Conservation (phyloP, 2,329 filamentous ascomycete genomes). For the Penicillium sp. region DNA sequence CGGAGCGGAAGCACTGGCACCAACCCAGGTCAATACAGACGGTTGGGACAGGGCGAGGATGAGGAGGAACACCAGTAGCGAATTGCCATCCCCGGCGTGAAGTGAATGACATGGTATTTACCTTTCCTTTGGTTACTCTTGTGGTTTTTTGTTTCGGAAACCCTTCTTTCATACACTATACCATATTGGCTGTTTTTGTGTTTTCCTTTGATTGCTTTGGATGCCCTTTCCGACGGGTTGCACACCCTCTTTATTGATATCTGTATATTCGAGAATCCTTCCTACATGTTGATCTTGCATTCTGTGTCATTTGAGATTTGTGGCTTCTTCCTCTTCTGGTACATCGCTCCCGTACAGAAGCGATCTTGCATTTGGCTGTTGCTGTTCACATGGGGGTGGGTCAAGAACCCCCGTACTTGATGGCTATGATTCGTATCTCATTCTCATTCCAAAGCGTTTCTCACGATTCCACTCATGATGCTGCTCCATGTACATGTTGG, state of each 20-base stretch:
- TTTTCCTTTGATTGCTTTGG: background rate
- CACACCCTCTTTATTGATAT: background rate
- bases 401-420: background rate
- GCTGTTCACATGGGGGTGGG: background rate
- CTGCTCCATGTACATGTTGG: background rate
- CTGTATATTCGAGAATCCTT: background rate
- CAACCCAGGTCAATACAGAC: constrained; percentile 48
- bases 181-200: constrained; percentile 6
- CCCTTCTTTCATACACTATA: constrained; percentile 1
- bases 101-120: background rate
- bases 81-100: background rate
- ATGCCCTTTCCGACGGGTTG: background rate
- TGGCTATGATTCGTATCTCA: background rate
- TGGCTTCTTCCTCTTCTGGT: background rate
- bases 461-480: background rate
- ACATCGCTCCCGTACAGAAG: background rate
- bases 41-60: constrained; percentile 53
- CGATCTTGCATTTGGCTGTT: background rate
- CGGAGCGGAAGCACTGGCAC: constrained; percentile 43
- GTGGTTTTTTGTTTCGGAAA: background rate
- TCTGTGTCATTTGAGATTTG: constrained; percentile 2
- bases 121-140: constrained; percentile 6
- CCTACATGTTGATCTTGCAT: background rate
- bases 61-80: constrained; percentile 24
- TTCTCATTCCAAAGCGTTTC: background rate